Percentiles rank a stretch among this genome's conserved stretches.
Conservation (phyloP, 495 filamentous ascomycete genomes). For the Penicillium turbatum region DNA sequence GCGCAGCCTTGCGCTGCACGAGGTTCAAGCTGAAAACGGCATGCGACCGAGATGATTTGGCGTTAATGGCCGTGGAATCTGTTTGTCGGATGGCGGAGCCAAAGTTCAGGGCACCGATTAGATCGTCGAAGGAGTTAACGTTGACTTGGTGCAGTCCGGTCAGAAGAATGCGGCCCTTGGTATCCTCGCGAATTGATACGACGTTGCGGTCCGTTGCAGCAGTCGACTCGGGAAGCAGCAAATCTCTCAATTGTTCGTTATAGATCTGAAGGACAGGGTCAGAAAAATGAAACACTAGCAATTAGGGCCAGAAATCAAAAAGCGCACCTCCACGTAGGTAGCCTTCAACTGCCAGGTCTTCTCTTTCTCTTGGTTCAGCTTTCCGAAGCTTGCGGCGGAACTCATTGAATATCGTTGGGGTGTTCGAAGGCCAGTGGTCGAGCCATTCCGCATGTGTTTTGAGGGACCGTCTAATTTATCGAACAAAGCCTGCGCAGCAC, state of each 20-base stretch:
- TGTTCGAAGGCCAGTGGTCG: constrained; percentile 69
- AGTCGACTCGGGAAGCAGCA: constrained; percentile 75
- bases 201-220: constrained; percentile 61
- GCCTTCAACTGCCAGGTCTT: constrained; percentile 93
- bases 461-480: constrained; percentile 66
- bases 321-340: constrained; percentile 83
- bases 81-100: constrained; percentile 95
- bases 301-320: not conserved
- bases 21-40: constrained; percentile 96
- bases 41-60: constrained; percentile 96
- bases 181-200: constrained; percentile 87
- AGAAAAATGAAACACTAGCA: not conserved
- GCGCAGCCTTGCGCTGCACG: constrained; percentile 72
- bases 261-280: constrained; percentile 63
- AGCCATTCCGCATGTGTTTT: constrained; percentile 46
- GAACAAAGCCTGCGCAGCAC: constrained; percentile 82
- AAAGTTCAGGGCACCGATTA: constrained; percentile 82
- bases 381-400: constrained; percentile 50
- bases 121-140: constrained; percentile 88
- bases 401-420: constrained; percentile 76
- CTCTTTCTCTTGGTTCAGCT: constrained; percentile 61
- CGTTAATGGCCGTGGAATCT: constrained; percentile 98
- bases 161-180: constrained; percentile 91
- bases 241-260: constrained; percentile 90
- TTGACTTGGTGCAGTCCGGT: constrained; percentile 84